phyloP scores from a whole-genome alignment of 345 rosid species.

The Syzygium oleosum region DNA sequence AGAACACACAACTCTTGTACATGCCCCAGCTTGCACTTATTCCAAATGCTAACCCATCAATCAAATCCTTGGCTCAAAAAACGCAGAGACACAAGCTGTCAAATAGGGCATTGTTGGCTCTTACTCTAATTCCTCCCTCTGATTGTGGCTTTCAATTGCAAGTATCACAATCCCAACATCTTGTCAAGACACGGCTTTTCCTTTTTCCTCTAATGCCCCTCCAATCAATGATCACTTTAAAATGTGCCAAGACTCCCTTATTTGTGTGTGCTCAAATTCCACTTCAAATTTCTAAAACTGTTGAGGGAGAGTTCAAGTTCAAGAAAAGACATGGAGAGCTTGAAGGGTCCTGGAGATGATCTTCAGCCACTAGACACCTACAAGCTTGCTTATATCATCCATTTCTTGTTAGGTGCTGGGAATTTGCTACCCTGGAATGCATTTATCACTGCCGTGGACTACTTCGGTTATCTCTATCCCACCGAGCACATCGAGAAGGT shows the following conservation, averaged over 20 bases:
- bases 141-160: background rate
- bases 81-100: slow-evolving; percentile 4
- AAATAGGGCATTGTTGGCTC: background rate
- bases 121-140: background rate
- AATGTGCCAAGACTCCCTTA: background rate
- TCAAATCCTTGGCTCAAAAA: slow-evolving; percentile 23
- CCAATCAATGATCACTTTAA: background rate
- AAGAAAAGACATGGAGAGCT: background rate
- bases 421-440: slow-evolving; percentile 97
- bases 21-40: slow-evolving; percentile 23
- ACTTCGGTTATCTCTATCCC: slow-evolving; percentile 67
- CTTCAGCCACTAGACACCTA: slow-evolving; percentile 40
- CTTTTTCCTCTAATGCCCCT: background rate
- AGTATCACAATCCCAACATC: background rate
- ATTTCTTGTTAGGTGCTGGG: slow-evolving; percentile 89
- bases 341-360: background rate
- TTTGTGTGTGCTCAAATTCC: background rate
- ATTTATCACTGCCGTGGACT: slow-evolving; percentile 84
- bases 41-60: slow-evolving; percentile 48
- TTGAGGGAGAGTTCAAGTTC: background rate
- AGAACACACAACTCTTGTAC: slow-evolving; percentile 9
- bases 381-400: slow-evolving; percentile 66
- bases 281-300: background rate
- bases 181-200: background rate
- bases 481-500: slow-evolving; percentile 66